A percentile compares a stretch with the other conserved stretches of the same genome.
These are phyloP conservation scores for Vitellaria paradoxa DNA, from an alignment of 179 eudicot species.

Conservation along the genomic window DNA sequence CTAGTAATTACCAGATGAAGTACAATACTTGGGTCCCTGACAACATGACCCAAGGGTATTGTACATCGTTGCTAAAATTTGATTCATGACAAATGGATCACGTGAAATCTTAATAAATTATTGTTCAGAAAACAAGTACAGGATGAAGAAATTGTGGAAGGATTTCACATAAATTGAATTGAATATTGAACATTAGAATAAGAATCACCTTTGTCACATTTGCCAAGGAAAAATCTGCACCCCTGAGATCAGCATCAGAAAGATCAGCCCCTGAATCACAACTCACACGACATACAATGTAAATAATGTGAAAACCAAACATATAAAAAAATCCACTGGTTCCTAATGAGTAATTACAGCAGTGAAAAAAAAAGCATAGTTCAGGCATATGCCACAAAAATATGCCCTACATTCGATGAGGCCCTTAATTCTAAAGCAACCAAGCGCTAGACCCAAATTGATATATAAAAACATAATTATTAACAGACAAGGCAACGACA, in stretches of 20 bases:
- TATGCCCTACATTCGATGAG: background rate
- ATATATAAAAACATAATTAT: background rate
- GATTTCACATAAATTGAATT: background rate
- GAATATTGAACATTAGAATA: background rate
- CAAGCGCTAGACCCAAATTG: background rate
- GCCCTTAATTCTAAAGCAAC: background rate
- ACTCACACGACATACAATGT: background rate
- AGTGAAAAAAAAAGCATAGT: background rate
- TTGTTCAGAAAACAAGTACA: background rate
- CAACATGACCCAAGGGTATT: too few relatives aligned
- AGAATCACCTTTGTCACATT: conserved; percentile 67
- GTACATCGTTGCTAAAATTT: too few relatives aligned
- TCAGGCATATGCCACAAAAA: background rate
- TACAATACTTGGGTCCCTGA: background rate
- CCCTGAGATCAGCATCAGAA: conserved; percentile 90
- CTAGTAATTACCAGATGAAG: background rate
- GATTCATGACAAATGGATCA: background rate
- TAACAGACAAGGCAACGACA: background rate
- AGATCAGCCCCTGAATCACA: conserved; percentile 81
- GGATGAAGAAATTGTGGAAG: background rate
- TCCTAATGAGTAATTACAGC: background rate
- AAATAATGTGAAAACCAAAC: background rate
- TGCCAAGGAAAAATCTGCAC: conserved; percentile 90
- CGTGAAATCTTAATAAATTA: background rate
- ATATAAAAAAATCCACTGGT: background rate